Evolutionary conservation across 768 basidiomycete genomes (phyloP).

Genomic region (Mycena galopus): DNA sequence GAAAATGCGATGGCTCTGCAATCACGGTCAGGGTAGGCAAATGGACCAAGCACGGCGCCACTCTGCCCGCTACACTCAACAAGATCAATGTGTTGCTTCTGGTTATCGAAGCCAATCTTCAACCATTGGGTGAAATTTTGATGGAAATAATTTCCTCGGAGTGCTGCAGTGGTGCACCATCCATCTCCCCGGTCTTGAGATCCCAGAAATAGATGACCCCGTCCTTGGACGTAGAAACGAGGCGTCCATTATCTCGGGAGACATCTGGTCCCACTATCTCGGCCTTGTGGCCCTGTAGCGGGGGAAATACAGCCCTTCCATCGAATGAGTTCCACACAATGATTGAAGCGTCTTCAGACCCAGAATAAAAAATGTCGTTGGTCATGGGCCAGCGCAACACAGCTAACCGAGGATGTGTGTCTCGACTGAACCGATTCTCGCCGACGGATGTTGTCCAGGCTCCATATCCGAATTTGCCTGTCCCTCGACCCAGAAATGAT

Average conservation of each 20-base stretch:
- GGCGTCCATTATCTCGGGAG: neutral
- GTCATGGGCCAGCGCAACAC: constrained; percentile 4
- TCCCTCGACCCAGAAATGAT: neutral
- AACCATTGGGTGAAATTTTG: neutral
- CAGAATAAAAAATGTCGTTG: neutral
- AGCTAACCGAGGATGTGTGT: neutral
- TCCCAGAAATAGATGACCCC: neutral
- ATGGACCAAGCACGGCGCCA: neutral
- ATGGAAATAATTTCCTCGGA: neutral
- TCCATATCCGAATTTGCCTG: neutral
- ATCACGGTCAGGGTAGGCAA: neutral
- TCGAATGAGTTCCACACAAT: constrained; percentile 9
- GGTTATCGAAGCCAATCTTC: neutral
- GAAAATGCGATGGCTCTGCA: neutral
- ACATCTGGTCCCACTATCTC: neutral
- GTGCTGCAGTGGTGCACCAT: neutral
- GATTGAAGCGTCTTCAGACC: neutral
- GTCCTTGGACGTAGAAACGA: neutral
- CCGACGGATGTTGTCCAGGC: neutral
- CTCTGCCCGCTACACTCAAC: neutral
- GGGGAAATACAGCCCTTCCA: neutral
- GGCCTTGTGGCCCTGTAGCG: neutral
- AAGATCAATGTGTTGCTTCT: neutral
- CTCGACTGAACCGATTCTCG: neutral
- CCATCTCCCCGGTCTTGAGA: neutral